Evolutionary conservation across 2,329 filamentous ascomycete species (phyloP), one percentile per base, ranked within the genome.

Genomic region (Verticillium dahliae): DNA sequence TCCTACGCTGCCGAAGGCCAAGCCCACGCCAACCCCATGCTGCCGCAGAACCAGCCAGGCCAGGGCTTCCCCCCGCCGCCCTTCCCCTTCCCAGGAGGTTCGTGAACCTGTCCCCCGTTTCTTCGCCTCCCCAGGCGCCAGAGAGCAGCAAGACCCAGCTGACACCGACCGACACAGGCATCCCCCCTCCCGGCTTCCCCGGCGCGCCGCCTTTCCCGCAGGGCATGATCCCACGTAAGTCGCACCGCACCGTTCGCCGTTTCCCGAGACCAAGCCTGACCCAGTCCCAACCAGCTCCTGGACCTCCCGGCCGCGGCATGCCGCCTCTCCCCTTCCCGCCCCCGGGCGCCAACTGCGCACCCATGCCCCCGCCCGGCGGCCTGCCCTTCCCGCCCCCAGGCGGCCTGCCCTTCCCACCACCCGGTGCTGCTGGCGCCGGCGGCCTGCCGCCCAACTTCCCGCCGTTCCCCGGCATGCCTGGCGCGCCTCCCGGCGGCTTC

Each of bases 1-100:
- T 97, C 93, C 45, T 98, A 99, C 79, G 91, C 91, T 66, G 92
- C 92, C 68, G 95, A 96, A 79, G 95, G 95, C 70, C 92, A 97
- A 75, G 87, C 89, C 66, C 86, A 88, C 71, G 86, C 87, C 64
- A 97, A 96, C 75, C 93, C 90, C 59, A 92, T 95, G 86, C 86
- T 94, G 57, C 84, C 81, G 11, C 85, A 87, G 71, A 87, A 87
- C 76, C 87, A 88, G 72, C 85, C 85, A 58, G 82, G 82, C 65
- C 79, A 78, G 31, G 76, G 75, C 67, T 75, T 77, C 65, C 73
- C 82, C 59, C 80, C 81, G 37, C 80, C 83, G 67, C 76, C 85
- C 38, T 90, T 88, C 71, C 81, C 78, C 62, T 88, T 91, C 72
- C 86, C 88, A 55, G 85, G 85, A 65, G 79, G 76, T 71, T 71